Conservation (phyloP, 805 yeast species). For the Starmerella stigmatis region DNA sequence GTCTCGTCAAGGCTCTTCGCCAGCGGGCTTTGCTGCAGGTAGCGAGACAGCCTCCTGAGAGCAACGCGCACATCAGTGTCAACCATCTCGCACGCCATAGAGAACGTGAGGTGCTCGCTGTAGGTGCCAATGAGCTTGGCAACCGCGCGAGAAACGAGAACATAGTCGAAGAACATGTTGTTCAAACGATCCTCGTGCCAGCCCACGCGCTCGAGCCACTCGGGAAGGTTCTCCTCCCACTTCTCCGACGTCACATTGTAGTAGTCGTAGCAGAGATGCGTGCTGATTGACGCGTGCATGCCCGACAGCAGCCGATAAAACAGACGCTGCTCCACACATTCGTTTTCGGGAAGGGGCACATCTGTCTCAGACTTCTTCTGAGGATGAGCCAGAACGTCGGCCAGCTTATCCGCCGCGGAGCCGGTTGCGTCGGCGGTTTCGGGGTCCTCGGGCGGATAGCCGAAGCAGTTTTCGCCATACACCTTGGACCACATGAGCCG, state of each 20-base stretch:
- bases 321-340: constrained; percentile 76
- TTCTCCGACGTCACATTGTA: constrained; percentile 58
- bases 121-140: constrained; percentile 48
- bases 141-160: constrained; percentile 71
- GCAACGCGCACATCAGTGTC: constrained; percentile 39
- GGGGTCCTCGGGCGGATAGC: constrained; percentile 30
- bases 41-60: constrained; percentile 34
- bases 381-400: constrained; percentile 18
- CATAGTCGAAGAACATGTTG: constrained; percentile 86
- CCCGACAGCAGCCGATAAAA: constrained; percentile 84
- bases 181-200: constrained; percentile 77
- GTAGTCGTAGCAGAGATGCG: constrained; percentile 80
- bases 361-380: constrained; percentile 23
- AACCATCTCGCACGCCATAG: constrained; percentile 34
- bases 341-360: constrained; percentile 27
- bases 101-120: constrained; percentile 43
- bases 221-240: constrained; percentile 73
- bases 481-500: constrained; percentile 88
- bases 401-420: constrained; percentile 6
- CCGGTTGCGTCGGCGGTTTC: not conserved
- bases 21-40: constrained; percentile 25
- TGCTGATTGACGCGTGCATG: constrained; percentile 89
- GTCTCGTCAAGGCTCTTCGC: constrained; percentile 42
- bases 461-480: constrained; percentile 84
- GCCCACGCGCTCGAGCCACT: constrained; percentile 86